Conservation (phyloP, 352 stramenopile species). For the Pythium scleroteichum region DNA sequence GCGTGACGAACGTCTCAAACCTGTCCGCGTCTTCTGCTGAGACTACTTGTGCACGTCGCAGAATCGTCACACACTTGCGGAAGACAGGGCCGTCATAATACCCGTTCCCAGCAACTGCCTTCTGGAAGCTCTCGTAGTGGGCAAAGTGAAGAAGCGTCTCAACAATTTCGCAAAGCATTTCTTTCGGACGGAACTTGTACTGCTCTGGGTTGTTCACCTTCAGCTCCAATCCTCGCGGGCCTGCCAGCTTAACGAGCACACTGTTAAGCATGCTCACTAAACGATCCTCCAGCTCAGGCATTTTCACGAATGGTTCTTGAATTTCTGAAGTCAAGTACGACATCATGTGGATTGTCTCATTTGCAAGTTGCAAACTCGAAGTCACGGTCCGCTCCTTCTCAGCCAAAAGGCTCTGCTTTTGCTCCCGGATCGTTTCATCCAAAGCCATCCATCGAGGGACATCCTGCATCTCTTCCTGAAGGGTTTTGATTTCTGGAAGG, state of each 20-base stretch:
- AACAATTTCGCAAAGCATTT: conserved; percentile 96
- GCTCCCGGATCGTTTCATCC: conserved; percentile 91
- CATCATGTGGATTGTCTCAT: conserved; percentile 98
- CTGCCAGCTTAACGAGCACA: conserved; percentile 95
- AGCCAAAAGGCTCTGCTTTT: conserved; percentile 81
- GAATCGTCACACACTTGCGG: conserved; percentile 66
- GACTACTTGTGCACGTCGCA: conserved; percentile 68
- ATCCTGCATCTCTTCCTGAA: conserved; percentile 92
- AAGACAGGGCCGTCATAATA: conserved; percentile 82
- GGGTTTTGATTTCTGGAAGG: conserved; percentile 93
- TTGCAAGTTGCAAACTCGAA: conserved; percentile 93
- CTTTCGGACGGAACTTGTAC: conserved; percentile 98
- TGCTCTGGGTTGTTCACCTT: conserved; percentile 98
- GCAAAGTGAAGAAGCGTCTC: conserved; percentile 95
- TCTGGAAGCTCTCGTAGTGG: conserved; percentile 87
- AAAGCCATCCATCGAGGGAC: conserved; percentile 71
- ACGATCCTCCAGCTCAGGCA: conserved; percentile 92
- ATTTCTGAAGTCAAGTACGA: conserved; percentile 95
- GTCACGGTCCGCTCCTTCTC: conserved; percentile 93
- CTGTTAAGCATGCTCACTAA: conserved; percentile 97
- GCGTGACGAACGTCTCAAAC: conserved; percentile 60
- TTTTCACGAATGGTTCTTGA: conserved; percentile 92
- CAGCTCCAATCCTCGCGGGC: conserved; percentile 91
- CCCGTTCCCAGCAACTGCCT: conserved; percentile 90
- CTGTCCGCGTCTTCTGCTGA: conserved; percentile 40